These are phyloP conservation scores for Boletus bicolor DNA, from an alignment of 768 basidiomycete genomes.

Conservation along the genomic window DNA sequence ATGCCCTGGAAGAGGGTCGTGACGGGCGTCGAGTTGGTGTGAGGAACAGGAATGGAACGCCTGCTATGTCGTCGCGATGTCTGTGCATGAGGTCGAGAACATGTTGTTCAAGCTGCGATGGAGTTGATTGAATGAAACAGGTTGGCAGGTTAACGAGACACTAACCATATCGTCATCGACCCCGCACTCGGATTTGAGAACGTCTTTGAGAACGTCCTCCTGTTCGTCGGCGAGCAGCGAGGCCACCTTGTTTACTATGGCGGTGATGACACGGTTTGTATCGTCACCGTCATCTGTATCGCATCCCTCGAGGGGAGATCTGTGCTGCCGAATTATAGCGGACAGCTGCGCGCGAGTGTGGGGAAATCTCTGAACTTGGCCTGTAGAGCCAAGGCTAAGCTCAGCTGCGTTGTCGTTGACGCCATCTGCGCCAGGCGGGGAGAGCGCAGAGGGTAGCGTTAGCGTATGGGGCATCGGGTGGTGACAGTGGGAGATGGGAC, in stretches of 20 bases:
- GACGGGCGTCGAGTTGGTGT: slow-evolving; percentile 79
- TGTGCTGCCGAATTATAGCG: slow-evolving; percentile 70
- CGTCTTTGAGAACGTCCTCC: slow-evolving; percentile 78
- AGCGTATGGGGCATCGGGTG: slow-evolving; percentile 26
- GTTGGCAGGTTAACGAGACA: slow-evolving; percentile 1
- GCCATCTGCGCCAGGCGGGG: slow-evolving; percentile 6
- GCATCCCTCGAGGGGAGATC: slow-evolving; percentile 48
- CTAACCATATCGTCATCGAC: slow-evolving; percentile 70
- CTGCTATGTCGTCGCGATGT: slow-evolving; percentile 80
- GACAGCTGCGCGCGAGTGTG: slow-evolving; percentile 82
- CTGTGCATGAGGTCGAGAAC: slow-evolving; percentile 96
- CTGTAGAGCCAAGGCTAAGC: slow-evolving; percentile 7
- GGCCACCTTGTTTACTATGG: slow-evolving; percentile 70
- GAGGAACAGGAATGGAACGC: slow-evolving; percentile 79
- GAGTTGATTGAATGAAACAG: slow-evolving; percentile 18
- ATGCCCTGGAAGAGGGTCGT: slow-evolving; percentile 76
- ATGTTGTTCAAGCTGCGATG: slow-evolving; percentile 72
- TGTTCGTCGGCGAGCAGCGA: slow-evolving; percentile 73
- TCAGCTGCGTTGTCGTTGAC: slow-evolving; percentile 22
- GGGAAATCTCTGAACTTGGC: slow-evolving; percentile 52
- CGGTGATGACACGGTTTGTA: slow-evolving; percentile 50
- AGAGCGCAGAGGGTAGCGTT: slow-evolving; percentile 18
- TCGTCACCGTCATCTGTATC: slow-evolving; percentile 61
- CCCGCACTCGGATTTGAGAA: slow-evolving; percentile 68
- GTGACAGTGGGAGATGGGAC: slow-evolving; percentile 16